Evolutionary conservation across 2,329 filamentous ascomycete genomes (phyloP), one percentile per base, ranked within the genome.

Genomic region (Talaromyces sp.): DNA sequence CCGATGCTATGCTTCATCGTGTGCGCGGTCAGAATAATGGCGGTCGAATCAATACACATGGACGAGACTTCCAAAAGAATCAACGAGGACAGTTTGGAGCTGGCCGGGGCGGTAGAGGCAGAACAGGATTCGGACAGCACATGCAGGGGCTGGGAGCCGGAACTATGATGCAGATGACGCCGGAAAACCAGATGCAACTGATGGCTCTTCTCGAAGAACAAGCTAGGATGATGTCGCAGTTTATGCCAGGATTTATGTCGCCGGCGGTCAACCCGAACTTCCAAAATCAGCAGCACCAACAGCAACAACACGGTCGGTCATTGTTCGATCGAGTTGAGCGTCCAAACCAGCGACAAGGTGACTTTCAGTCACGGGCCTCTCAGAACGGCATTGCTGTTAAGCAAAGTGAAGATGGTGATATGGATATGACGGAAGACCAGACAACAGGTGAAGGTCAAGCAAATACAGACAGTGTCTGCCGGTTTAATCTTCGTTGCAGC

Each of bases 401-500:
- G 36, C 56, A 58, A 43, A 66, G 66, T 22, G 72, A 67, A 47
- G 77, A 72, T 63, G 58, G 47, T 13, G 69, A 78, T 22, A 75
- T 77, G 67, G 79, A 80, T 60, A 81, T 77, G 67, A 78, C 80
- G 40, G 72, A 76, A 6, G 71, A 75, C 11, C 70, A 74, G 13
- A 68, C 71, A 2, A 70, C 73, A 38, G 74, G 72, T 67, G 74
- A 75, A 66, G 74, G 74, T 25, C 78, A 85, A 78, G 74, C 87
- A 82, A 81, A 83, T 1, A 81, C 83, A 5, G 86, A 91, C 58
- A 90, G 84, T 15, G 82, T 94, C 68, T 99, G 95, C 86, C 92
- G 91, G 73, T 99, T 88, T 83, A 97, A 98, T 80, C 82, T 95
- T 63, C 84, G 86, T 68, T 99, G 95, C 82, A 91, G 90, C 45